A percentile compares a stretch with the other conserved stretches of the same genome.
Evolutionary conservation across 2,329 filamentous ascomycete species (phyloP).

Genomic region (Calonectria henricotiae): DNA sequence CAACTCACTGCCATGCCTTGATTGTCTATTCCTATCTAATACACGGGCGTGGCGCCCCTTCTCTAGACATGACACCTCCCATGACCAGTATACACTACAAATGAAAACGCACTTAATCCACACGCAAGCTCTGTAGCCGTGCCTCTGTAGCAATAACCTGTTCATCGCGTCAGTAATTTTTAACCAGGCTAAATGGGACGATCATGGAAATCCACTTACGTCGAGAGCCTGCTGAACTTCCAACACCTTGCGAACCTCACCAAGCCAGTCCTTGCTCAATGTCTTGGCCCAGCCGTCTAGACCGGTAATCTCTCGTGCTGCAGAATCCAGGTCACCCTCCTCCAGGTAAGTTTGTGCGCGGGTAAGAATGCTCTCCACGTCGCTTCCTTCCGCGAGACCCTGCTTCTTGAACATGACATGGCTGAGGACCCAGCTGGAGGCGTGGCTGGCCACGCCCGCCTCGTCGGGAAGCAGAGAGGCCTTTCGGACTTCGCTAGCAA

Average conservation of each 20-base stretch:
- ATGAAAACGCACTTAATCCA: conserved; percentile 73
- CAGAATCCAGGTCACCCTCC: conserved; percentile 92
- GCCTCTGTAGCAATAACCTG: conserved; percentile 93
- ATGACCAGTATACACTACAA: conserved; percentile 59
- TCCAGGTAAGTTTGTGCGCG: conserved; percentile 92
- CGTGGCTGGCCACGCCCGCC: conserved; percentile 94
- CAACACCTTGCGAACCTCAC: conserved; percentile 90
- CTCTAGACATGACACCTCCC: conserved; percentile 52
- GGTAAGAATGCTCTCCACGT: conserved; percentile 94
- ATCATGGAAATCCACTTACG: conserved; percentile 70
- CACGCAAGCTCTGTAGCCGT: conserved; percentile 87
- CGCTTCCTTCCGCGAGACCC: conserved; percentile 84
- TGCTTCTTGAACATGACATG: conserved; percentile 98
- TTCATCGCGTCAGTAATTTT: conserved; percentile 40
- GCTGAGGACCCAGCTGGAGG: conserved; percentile 90
- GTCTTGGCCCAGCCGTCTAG: conserved; percentile 96
- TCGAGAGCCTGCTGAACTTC: conserved; percentile 98
- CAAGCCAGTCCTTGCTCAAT: conserved; percentile 93
- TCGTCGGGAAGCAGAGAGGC: conserved; percentile 93
- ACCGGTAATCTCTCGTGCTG: conserved; percentile 95
- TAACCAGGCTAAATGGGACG: conserved; percentile 17
- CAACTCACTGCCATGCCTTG: conserved; percentile 46
- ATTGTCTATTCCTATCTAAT: conserved; percentile 60
- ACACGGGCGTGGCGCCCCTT: conserved; percentile 54
- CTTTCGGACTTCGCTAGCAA: conserved; percentile 94